Conservation (phyloP, 441 rosid genomes). For the Gossypium schwendimanii region DNA sequence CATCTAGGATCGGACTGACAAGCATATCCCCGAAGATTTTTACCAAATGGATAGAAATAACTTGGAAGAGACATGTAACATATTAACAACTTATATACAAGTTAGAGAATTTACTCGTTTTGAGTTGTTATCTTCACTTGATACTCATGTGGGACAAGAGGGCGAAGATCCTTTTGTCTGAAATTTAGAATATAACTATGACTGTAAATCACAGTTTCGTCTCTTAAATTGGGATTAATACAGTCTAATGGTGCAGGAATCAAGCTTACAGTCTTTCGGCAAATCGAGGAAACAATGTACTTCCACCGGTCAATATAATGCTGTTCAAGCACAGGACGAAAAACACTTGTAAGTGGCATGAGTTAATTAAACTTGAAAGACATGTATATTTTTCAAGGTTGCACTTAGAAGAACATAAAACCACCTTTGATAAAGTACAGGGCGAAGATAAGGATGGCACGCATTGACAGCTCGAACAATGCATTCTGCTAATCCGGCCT, state of each 20-base stretch:
- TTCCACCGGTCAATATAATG: constrained; percentile 89
- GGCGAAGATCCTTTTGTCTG: constrained; percentile 85
- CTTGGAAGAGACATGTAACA: neutral
- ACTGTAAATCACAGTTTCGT: neutral
- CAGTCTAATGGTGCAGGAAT: neutral
- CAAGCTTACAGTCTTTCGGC: constrained; percentile 71
- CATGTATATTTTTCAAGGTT: neutral
- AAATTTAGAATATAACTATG: constrained; percentile 18
- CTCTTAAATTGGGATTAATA: neutral
- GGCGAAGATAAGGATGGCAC: constrained; percentile 79
- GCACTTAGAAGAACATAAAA: neutral
- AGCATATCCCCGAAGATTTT: constrained; percentile 5
- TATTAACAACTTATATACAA: neutral
- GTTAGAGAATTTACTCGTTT: constrained; percentile 55
- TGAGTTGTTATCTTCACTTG: constrained; percentile 73
- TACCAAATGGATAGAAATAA: constrained; percentile 10
- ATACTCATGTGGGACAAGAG: constrained; percentile 78
- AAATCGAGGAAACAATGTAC: constrained; percentile 73
- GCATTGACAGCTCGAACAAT: constrained; percentile 83
- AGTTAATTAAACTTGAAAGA: constrained; percentile 2
- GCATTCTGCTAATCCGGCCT: constrained; percentile 95
- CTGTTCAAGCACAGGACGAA: constrained; percentile 36
- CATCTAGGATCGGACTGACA: constrained; percentile 77
- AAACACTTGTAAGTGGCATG: neutral
- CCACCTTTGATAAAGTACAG: constrained; percentile 83